Evolutionary conservation across 495 filamentous ascomycete genomes (phyloP), one percentile per base, ranked within the genome.

Genomic region (Baudoinia panamericana): DNA sequence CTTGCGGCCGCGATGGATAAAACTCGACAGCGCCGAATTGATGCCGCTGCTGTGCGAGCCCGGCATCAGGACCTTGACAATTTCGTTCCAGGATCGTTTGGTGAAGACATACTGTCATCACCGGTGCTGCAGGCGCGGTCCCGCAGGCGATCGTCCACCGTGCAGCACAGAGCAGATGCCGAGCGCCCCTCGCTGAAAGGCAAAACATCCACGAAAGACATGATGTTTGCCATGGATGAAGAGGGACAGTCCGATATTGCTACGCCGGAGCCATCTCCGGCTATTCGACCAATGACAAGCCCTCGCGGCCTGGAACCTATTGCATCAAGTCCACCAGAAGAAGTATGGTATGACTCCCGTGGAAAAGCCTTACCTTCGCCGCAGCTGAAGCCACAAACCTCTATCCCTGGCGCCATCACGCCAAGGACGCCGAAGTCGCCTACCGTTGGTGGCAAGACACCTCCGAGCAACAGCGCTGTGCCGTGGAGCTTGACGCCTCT

Each of bases 191-290:
- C 68, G 24, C 63, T 88, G n/a, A 71, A 69, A 40, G 64, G 75
- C 0, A 82, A 72, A 45, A 68, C 66, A 16, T 84, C 79, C 0
- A 59, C 65, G 1, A 62, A 64, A n/a, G 85, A 94, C 46, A 65
- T 94, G 26, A 90, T 94, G 65, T 94, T 93, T 53, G 77, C 85
- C 44, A 93, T 93, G 84, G 87, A 93, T 41, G 84, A 88, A n/a
- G 85, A 84, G 28, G 65, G 60, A 30, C 42, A 50, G 1, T 17
- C 20, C 5, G 43, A 26, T 10, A 3, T 18, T 10, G 29, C 16
- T 3, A 42, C 37, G n/a, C 30, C 33, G 9, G 34, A 32, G 16
- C 43, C 36, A 19, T 46, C 43, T 4, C 48, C 48, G 4, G 29
- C 36, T 9, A 46, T 41, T 28, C 35, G 39, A 12, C 46, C 31